phyloP scores from a whole-genome alignment of 1,284 basidiomycete species.

The Fomitopsis schrenkii region DNA sequence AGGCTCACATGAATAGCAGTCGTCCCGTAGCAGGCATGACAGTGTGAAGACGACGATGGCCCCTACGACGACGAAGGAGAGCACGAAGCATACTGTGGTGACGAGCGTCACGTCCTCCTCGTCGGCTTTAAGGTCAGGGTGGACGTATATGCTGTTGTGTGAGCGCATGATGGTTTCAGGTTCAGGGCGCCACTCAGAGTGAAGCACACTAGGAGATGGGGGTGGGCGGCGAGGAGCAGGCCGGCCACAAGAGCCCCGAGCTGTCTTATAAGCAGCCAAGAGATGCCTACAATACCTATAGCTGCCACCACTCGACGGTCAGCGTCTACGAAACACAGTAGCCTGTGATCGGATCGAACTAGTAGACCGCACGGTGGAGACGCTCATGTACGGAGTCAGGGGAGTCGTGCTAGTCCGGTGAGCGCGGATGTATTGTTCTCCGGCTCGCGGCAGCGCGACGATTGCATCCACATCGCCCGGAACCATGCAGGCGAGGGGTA shows the following conservation, averaged over 20 bases:
- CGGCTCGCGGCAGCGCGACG: not conserved
- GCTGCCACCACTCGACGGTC: not conserved
- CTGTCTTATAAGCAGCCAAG: not conserved
- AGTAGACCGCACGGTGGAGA: not conserved
- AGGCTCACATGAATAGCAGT: constrained; percentile 19
- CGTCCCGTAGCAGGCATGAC: constrained; percentile 23
- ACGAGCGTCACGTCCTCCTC: constrained; percentile 22
- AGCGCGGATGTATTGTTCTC: not conserved
- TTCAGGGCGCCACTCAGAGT: not conserved
- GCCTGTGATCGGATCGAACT: not conserved
- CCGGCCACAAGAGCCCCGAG: not conserved
- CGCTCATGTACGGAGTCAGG: not conserved
- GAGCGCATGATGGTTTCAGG: constrained; percentile 16
- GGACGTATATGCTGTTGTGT: constrained; percentile 21
- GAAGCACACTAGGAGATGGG: not conserved
- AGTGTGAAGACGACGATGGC: constrained; percentile 22
- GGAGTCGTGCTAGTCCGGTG: not conserved
- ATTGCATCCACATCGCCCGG: not conserved
- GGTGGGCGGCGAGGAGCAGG: not conserved
- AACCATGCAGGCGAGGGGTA: not conserved
- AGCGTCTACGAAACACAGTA: not conserved
- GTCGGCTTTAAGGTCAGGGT: constrained; percentile 21
- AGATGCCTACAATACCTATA: not conserved
- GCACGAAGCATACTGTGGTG: constrained; percentile 26
- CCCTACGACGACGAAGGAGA: constrained; percentile 19